Conservation (phyloP, 2,329 filamentous ascomycete species). For the Colletotrichum viniferum region DNA sequence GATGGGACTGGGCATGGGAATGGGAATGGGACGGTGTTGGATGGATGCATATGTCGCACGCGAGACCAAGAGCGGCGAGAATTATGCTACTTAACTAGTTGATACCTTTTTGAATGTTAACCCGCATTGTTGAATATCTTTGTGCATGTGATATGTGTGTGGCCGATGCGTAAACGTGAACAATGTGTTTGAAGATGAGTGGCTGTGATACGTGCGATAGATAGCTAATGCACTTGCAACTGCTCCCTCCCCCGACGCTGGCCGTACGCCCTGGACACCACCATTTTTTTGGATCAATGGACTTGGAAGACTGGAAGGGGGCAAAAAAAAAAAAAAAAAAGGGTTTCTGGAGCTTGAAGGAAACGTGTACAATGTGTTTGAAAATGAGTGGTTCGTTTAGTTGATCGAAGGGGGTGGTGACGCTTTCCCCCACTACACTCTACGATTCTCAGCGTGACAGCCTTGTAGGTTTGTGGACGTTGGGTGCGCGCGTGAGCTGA, state of each 20-base stretch:
- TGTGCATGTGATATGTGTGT: background rate
- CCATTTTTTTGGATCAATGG: background rate
- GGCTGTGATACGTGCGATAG: background rate
- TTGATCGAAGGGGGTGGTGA: background rate
- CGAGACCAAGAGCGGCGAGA: background rate
- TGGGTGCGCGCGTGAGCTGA: background rate
- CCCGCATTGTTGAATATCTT: background rate
- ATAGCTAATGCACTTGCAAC: background rate
- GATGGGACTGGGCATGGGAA: background rate
- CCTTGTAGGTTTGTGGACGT: conserved; percentile 4
- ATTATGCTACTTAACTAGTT: background rate
- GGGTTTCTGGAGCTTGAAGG: background rate
- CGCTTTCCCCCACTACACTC: background rate
- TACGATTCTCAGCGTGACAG: background rate
- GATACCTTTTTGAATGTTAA: conserved; percentile 7
- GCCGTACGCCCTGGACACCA: background rate
- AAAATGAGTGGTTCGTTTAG: background rate
- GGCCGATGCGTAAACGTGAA: background rate
- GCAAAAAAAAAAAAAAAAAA: background rate
- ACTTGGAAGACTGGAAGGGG: background rate
- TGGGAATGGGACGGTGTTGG: background rate
- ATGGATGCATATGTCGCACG: background rate
- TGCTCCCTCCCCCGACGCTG: background rate
- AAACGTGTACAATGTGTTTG: conserved; percentile 1
- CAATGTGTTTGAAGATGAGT: conserved; percentile 9